Evolutionary conservation across 2,329 filamentous ascomycete species (phyloP).

Genomic region (Colletotrichum kahawae): DNA sequence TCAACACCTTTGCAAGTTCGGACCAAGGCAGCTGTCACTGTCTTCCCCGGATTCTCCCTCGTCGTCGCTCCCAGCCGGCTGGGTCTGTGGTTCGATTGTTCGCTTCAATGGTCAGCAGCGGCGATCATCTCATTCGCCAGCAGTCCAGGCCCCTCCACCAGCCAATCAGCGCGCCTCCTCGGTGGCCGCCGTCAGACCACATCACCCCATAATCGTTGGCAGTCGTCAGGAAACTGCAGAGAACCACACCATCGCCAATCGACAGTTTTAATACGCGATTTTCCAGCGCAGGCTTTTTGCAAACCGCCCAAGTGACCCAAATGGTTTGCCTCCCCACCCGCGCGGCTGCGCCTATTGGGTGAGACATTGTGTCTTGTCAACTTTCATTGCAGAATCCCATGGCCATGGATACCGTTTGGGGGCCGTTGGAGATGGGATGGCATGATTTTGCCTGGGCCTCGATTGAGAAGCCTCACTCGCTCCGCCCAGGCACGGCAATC

Average conservation of each 20-base stretch:
- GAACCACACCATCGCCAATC: constrained; percentile 16
- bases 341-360: constrained; percentile 20
- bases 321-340: neutral
- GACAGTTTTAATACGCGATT: neutral
- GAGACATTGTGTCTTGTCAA: neutral
- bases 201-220: constrained; percentile 23
- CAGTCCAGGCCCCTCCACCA: neutral
- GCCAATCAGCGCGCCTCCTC: constrained; percentile 15
- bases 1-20: neutral
- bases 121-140: constrained; percentile 19
- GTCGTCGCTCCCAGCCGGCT: constrained; percentile 3
- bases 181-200: constrained; percentile 23
- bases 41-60: constrained; percentile 14
- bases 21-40: neutral
- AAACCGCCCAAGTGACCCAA: neutral
- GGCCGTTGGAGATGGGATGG: constrained; percentile 18
- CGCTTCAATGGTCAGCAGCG: constrained; percentile 10
- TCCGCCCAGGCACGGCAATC: constrained; percentile 21
- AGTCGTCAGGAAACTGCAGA: constrained; percentile 14
- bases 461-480: constrained; percentile 10
- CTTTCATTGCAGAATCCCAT: constrained; percentile 9
- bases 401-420: neutral
- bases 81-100: constrained; percentile 16
- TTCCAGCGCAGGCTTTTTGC: neutral
- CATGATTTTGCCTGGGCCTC: constrained; percentile 10